These are phyloP conservation scores for Gillenia trifoliata DNA, from an alignment of 306 rosid species.

Conservation along the genomic window DNA sequence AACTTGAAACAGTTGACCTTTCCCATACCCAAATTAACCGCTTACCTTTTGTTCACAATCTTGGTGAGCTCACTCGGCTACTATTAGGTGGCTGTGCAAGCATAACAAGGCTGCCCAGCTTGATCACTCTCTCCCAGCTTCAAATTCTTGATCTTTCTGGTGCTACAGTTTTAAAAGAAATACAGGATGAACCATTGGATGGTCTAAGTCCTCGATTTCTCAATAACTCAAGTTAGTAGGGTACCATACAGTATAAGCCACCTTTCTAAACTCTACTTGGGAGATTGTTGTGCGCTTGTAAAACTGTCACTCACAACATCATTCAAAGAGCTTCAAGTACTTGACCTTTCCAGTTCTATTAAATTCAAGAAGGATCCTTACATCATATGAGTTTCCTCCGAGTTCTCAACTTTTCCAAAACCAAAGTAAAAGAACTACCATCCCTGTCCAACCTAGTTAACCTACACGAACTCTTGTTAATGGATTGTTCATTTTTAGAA, in stretches of 20 bases:
- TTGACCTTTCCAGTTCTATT: slow-evolving; percentile 20
- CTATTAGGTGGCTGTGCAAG: slow-evolving; percentile 8
- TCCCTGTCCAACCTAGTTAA: slow-evolving; percentile 12
- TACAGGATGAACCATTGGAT: slow-evolving; percentile 9
- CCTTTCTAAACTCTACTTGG: slow-evolving; percentile 14
- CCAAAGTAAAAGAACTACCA: slow-evolving; percentile 13
- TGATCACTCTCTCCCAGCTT: slow-evolving; percentile 6
- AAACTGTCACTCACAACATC: not conserved
- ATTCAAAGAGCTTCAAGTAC: slow-evolving; percentile 12
- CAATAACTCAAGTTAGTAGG: slow-evolving; percentile 5
- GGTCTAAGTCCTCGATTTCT: slow-evolving; percentile 28
- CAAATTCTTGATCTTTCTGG: slow-evolving; percentile 30
- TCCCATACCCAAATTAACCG: slow-evolving; percentile 19
- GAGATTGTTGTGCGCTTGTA: not conserved
- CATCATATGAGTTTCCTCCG: slow-evolving; percentile 12
- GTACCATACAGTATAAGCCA: slow-evolving; percentile 14
- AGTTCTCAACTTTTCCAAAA: slow-evolving; percentile 24
- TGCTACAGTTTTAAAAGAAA: slow-evolving; percentile 9
- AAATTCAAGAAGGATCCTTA: slow-evolving; percentile 14
- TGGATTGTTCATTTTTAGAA: slow-evolving; percentile 7
- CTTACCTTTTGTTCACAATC: slow-evolving; percentile 20
- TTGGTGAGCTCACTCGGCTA: slow-evolving; percentile 14
- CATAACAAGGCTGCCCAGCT: slow-evolving; percentile 15
- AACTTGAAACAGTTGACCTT: slow-evolving; percentile 23
- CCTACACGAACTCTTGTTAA: slow-evolving; percentile 16